Percentiles rank a stretch among this genome's conserved stretches.
Evolutionary conservation across 805 yeast genomes (phyloP).

Genomic region (Wickerhamomyces canadensis): DNA sequence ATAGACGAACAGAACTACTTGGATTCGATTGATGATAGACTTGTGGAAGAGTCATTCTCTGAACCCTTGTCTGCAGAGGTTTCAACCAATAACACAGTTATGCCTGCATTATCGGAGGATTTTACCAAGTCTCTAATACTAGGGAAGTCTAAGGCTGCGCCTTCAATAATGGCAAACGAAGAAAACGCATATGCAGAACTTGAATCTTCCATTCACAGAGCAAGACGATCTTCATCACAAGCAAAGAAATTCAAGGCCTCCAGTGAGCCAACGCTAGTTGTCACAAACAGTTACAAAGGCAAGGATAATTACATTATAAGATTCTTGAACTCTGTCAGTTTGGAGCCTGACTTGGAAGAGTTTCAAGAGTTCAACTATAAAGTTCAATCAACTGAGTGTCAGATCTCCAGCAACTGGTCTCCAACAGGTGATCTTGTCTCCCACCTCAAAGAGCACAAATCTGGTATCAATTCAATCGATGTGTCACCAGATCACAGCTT

Average conservation of each 20-base stretch:
- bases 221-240: conserved; percentile 9
- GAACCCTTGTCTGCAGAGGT: background rate
- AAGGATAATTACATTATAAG: conserved; percentile 55
- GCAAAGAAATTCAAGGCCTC: conserved; percentile 8
- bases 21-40: conserved; percentile 7
- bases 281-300: conserved; percentile 62
- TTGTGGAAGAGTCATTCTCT: background rate
- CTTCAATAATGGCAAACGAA: conserved; percentile 33
- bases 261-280: conserved; percentile 19
- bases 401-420: conserved; percentile 19
- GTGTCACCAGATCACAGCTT: conserved; percentile 58
- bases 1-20: background rate
- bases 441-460: conserved; percentile 56
- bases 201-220: conserved; percentile 21
- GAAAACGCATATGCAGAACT: conserved; percentile 43
- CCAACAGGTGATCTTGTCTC: conserved; percentile 56
- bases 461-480: conserved; percentile 50
- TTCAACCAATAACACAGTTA: background rate
- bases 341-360: conserved; percentile 53
- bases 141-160: conserved; percentile 30
- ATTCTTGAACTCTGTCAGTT: conserved; percentile 45
- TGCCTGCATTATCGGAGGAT: conserved; percentile 10
- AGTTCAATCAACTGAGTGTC: conserved; percentile 5
- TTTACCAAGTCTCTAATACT: conserved; percentile 29
- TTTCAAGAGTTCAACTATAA: conserved; percentile 63